phyloP scores from a whole-genome alignment of 371 early-diverging fungal species.

The Dentiscutata heterogama region DNA sequence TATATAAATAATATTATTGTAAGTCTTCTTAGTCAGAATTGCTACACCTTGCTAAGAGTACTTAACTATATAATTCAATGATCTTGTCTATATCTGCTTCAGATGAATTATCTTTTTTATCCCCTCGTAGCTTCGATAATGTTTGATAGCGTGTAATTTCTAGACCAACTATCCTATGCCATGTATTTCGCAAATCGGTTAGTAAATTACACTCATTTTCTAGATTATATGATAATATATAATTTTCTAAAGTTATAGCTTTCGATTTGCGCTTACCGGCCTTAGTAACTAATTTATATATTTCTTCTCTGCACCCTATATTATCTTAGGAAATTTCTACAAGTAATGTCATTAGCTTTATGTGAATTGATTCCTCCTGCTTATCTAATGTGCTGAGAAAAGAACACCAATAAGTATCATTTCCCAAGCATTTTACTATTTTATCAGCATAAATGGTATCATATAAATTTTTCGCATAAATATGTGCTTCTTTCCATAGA shows the following conservation, averaged over 20 bases:
- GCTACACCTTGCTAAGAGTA: background rate
- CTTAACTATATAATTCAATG: slow-evolving; percentile 36
- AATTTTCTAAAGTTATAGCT: background rate
- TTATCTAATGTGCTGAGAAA: slow-evolving; percentile 11
- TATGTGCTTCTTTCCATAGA: slow-evolving; percentile 11
- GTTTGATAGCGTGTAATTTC: slow-evolving; percentile 18
- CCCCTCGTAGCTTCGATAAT: background rate
- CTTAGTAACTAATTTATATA: slow-evolving; percentile 35
- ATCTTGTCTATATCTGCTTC: slow-evolving; percentile 33
- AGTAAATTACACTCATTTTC: background rate
- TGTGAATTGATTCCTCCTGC: background rate
- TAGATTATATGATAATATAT: background rate
- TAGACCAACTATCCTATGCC: slow-evolving; percentile 14
- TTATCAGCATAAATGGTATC: slow-evolving; percentile 15
- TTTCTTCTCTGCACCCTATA: background rate
- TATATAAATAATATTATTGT: background rate
- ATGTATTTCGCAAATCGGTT: slow-evolving; percentile 21
- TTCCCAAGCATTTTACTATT: background rate
- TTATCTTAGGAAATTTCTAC: background rate
- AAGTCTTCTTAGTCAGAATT: background rate
- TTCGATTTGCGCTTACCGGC: background rate
- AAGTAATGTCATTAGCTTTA: background rate
- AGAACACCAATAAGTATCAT: background rate
- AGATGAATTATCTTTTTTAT: background rate
- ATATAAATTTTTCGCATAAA: slow-evolving; percentile 17